Evolutionary conservation across 1,139 yeast species (phyloP).

Genomic region (Saccharomycopsis hybrid): DNA sequence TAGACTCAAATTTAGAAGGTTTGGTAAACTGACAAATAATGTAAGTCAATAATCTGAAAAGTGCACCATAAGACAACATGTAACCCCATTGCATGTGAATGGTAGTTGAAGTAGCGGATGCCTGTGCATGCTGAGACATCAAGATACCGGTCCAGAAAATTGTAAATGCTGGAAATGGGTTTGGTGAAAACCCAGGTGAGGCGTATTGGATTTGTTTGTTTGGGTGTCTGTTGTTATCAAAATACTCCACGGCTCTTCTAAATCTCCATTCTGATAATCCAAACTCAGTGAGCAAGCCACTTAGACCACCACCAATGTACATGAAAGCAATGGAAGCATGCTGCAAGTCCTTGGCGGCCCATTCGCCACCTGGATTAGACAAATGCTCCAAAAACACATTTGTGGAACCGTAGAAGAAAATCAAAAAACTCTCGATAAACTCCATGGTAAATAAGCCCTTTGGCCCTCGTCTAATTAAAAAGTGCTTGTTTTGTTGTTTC

Average conservation of each 20-base stretch:
- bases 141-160: constrained; percentile 96
- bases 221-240: constrained; percentile 23
- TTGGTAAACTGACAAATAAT: constrained; percentile 50
- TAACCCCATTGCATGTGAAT: constrained; percentile 93
- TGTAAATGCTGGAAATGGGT: constrained; percentile 89
- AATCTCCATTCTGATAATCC: constrained; percentile 38
- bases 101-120: constrained; percentile 64
- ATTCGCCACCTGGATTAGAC: constrained; percentile 64
- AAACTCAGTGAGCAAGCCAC: constrained; percentile 78
- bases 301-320: constrained; percentile 85
- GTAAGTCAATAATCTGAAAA: constrained; percentile 68
- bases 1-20: constrained; percentile 24
- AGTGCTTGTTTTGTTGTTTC: constrained; percentile 28
- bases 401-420: constrained; percentile 81
- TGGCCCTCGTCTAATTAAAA: constrained; percentile 35
- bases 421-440: constrained; percentile 68
- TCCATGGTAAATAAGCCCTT: constrained; percentile 71
- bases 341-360: constrained; percentile 92
- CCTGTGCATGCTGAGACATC: constrained; percentile 93
- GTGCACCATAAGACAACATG: constrained; percentile 68
- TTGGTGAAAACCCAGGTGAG: constrained; percentile 72
- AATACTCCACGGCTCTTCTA: constrained; percentile 30
- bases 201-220: constrained; percentile 30
- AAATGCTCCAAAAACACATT: constrained; percentile 88
- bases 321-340: constrained; percentile 94